Base-by-base conservation (phyloP, 306 rosid species). In the Herpetospermum pedunculosum region DNA sequence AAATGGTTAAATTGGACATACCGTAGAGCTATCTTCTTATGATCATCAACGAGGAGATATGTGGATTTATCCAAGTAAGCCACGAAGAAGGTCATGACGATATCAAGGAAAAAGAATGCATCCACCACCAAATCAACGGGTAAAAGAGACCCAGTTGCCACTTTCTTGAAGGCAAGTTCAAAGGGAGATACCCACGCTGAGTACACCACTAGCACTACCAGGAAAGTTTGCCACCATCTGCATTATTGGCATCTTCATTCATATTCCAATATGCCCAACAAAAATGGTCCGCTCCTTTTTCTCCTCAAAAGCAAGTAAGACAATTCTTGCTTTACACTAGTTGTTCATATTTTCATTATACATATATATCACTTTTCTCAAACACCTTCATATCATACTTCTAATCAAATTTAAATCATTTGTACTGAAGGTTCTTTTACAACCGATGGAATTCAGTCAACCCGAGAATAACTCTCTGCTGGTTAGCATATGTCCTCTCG, bases 141-240 rank as follows among this genome's bases (percentile, higher is more conserved):
- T 79, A 85, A 40, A 58, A 90, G 75, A 3, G 86, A 65, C 41
- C 86, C 82, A 3, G 81, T 80, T 25, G 88, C 84, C 60, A 79
- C 77, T 77, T 75, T 78, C 77, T 53, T 77, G 83, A 93, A 93
- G 57, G 97, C 98, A 70, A 93, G 62, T 75, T 90, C 92, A 72
- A 93, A 93, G 13, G 94, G 96, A 52, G 96, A 90, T 26, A 88
- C 89, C 97, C 98, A 90, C 49, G 98, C 96, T 3, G 97, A 87
- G 79, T 90, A 91, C 38, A 85, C 82, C 70, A 93, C 94, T 55
- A 93, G 72, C 48, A 82, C 86, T 78, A 81, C 94, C 63, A 91
- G 70, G 73, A 87, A 89, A 28, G 87, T 79, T 81, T 93, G 92
- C 98, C 97, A 93, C 80, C 84, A 77, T 82, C 97, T 93, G 78